A percentile compares a stretch with the other conserved stretches of the same genome.
Evolutionary conservation across 2,329 filamentous ascomycete genomes (phyloP).

Genomic region (Chrysosporium queenslandicum): DNA sequence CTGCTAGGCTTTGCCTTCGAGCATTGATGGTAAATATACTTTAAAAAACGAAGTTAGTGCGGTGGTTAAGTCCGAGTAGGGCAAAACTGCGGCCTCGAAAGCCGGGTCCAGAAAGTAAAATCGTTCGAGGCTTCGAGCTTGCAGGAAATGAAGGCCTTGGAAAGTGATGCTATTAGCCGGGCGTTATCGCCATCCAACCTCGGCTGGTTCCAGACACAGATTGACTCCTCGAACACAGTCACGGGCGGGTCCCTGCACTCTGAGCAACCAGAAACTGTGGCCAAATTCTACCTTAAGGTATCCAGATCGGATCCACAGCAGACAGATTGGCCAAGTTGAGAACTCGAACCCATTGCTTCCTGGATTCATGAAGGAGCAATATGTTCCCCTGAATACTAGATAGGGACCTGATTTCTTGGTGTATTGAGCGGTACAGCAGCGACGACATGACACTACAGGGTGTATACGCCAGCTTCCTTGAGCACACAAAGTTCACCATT

Average conservation of each 20-base stretch:
- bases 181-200: background rate
- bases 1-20: background rate
- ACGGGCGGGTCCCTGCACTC: background rate
- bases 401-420: no score
- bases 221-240: background rate
- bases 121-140: background rate
- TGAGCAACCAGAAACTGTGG: background rate
- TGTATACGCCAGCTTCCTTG: no score
- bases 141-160: background rate
- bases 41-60: background rate
- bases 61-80: background rate
- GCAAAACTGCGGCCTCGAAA: background rate
- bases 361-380: background rate
- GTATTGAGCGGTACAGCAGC: no score
- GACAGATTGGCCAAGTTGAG: no score
- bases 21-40: background rate
- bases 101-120: background rate
- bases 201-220: background rate
- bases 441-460: no score
- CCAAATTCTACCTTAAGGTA: background rate
- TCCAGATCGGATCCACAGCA: background rate
- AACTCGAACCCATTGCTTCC: background rate
- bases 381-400: no score
- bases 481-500: no score
- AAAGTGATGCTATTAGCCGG: background rate